A percentile compares a stretch with the other conserved stretches of the same genome.
phyloP scores from a whole-genome alignment of 2,329 filamentous ascomycete genomes.

The Fusarium sp. region DNA sequence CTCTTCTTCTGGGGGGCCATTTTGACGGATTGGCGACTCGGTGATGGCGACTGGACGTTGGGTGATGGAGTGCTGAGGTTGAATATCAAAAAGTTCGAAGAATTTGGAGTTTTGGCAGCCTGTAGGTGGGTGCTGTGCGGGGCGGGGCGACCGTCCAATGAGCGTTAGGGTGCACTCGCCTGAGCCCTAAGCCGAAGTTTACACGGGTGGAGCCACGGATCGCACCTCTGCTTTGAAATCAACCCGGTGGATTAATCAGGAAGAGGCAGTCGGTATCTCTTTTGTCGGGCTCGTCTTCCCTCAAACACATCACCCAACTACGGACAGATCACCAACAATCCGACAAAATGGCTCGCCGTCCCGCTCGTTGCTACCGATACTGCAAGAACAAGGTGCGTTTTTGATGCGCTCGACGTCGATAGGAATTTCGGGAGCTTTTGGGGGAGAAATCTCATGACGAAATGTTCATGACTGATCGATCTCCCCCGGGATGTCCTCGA shows the following conservation, averaged over 20 bases:
- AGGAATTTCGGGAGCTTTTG: slow-evolving; percentile 21
- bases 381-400: slow-evolving; percentile 99
- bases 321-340: slow-evolving; percentile 62
- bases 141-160: slow-evolving; percentile 48
- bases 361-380: slow-evolving; percentile 99
- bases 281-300: slow-evolving; percentile 46
- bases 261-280: slow-evolving; percentile 46
- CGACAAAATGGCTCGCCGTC: slow-evolving; percentile 98
- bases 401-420: slow-evolving; percentile 15
- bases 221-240: slow-evolving; percentile 66
- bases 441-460: slow-evolving; percentile 20
- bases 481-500: not conserved
- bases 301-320: slow-evolving; percentile 53
- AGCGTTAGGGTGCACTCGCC: not conserved
- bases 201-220: slow-evolving; percentile 45
- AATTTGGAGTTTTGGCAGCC: slow-evolving; percentile 41
- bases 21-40: slow-evolving; percentile 60
- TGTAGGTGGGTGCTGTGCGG: slow-evolving; percentile 34
- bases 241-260: slow-evolving; percentile 51
- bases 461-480: slow-evolving; percentile 10
- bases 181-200: slow-evolving; percentile 57
- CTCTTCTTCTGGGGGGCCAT: slow-evolving; percentile 80
- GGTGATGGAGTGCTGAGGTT: slow-evolving; percentile 47
- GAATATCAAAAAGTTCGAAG: slow-evolving; percentile 40
- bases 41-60: slow-evolving; percentile 48